phyloP scores from a whole-genome alignment of 116 monocot genomes.

The Cymodocea nodosa region DNA sequence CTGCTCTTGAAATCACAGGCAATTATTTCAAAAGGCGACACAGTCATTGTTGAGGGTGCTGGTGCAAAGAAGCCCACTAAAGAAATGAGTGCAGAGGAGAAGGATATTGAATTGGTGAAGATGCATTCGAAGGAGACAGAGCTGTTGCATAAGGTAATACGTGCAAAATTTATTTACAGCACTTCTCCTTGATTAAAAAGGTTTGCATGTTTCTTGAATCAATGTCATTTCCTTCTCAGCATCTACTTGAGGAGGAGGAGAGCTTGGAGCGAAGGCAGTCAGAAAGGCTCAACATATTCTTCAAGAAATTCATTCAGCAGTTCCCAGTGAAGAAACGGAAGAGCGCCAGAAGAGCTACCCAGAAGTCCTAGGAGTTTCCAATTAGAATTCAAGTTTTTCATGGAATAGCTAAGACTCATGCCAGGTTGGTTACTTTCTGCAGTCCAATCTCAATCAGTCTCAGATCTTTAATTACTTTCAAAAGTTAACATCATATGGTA shows the following conservation, averaged over 20 bases:
- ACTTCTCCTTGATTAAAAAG: neutral
- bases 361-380: neutral
- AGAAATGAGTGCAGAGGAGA: conserved; percentile 27
- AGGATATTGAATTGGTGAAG: conserved; percentile 17
- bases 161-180: neutral
- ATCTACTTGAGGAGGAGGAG: conserved; percentile 8
- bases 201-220: neutral
- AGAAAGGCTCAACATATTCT: conserved; percentile 5
- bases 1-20: conserved; percentile 21
- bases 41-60: conserved; percentile 66
- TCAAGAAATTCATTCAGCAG: conserved; percentile 11
- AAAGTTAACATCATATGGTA: too few relatives aligned
- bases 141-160: conserved; percentile 8
- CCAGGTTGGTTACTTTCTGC: too few relatives aligned
- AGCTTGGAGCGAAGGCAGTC: conserved; percentile 11
- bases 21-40: conserved; percentile 60
- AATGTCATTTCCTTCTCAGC: neutral
- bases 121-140: conserved; percentile 12
- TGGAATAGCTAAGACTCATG: too few relatives aligned
- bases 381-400: too few relatives aligned
- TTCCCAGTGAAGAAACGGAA: conserved; percentile 3
- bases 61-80: conserved; percentile 71
- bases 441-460: too few relatives aligned
- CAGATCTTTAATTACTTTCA: too few relatives aligned
- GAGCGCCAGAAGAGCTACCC: neutral